Percentiles rank a stretch among this genome's conserved stretches.
Conservation (phyloP, 441 rosid genomes). For the Populus hybrid region DNA sequence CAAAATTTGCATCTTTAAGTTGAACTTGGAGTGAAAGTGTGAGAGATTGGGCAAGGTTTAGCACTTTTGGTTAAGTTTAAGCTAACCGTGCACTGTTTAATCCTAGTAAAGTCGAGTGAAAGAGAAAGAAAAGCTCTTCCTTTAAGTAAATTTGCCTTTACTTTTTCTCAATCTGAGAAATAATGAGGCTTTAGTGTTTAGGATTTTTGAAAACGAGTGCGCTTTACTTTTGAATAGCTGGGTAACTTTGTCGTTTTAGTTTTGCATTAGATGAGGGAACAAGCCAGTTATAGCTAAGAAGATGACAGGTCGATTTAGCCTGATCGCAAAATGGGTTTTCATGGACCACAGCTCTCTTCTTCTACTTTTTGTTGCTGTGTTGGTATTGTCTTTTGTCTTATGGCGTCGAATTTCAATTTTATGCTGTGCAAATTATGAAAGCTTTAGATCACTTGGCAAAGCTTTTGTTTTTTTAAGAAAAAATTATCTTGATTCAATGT, state of each 20-base stretch:
- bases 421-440: conserved; percentile 8
- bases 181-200: conserved; percentile 6
- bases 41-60: background rate
- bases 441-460: conserved; percentile 3
- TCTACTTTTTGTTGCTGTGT: background rate
- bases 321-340: conserved; percentile 21
- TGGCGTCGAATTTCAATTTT: conserved; percentile 16
- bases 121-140: background rate
- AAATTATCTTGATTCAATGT: background rate
- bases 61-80: background rate
- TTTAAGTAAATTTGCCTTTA: conserved; percentile 2
- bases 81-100: conserved; percentile 1
- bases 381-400: conserved; percentile 13
- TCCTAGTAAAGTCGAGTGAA: background rate
- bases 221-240: conserved; percentile 15
- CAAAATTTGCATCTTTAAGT: conserved; percentile 2
- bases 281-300: conserved; percentile 10
- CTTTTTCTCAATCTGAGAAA: background rate
- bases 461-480: background rate
- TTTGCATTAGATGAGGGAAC: conserved; percentile 19
- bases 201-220: conserved; percentile 16
- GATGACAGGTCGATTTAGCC: conserved; percentile 22
- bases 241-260: conserved; percentile 21
- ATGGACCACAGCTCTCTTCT: conserved; percentile 29
- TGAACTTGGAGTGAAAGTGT: conserved; percentile 2